These are phyloP conservation scores for Rhododendron mucronatum DNA, from an alignment of 148 eudicot species.

Conservation along the genomic window DNA sequence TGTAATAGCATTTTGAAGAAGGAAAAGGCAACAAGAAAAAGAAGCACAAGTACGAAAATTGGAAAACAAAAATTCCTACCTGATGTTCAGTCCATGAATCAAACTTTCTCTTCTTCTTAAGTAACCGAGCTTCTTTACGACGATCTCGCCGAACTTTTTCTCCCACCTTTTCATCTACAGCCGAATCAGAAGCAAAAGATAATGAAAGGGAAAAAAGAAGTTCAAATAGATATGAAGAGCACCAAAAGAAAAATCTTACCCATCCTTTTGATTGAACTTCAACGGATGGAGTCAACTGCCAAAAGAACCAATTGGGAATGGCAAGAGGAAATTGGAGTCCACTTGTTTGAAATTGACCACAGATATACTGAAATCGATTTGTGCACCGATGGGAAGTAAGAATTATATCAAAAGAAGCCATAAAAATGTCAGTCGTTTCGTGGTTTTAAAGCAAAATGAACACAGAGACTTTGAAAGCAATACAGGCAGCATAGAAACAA, in stretches of 20 bases:
- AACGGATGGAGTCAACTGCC: conserved; percentile 7
- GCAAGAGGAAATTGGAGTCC: neutral
- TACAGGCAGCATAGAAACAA: neutral
- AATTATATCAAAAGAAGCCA: neutral
- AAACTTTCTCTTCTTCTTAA: conserved; percentile 58
- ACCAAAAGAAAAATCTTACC: conserved; percentile 11
- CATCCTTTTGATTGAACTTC: conserved; percentile 6
- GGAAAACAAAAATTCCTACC: conserved; percentile 19
- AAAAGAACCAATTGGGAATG: neutral
- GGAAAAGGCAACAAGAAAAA: neutral
- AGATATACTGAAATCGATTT: neutral
- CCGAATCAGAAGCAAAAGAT: conserved; percentile 2
- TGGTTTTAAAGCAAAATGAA: too few relatives aligned
- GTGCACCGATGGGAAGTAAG: too few relatives aligned
- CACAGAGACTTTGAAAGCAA: neutral
- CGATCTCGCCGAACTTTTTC: conserved; percentile 48
- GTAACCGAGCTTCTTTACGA: conserved; percentile 54
- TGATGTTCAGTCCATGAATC: conserved; percentile 52
- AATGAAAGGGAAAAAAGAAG: neutral
- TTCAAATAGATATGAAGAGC: neutral
- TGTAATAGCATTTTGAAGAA: neutral
- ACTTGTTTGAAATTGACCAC: neutral
- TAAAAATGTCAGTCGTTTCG: neutral
- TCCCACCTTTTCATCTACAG: neutral
- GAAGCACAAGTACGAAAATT: neutral